phyloP scores from a whole-genome alignment of 768 basidiomycete genomes.

The Podaxis mareebaensis region DNA sequence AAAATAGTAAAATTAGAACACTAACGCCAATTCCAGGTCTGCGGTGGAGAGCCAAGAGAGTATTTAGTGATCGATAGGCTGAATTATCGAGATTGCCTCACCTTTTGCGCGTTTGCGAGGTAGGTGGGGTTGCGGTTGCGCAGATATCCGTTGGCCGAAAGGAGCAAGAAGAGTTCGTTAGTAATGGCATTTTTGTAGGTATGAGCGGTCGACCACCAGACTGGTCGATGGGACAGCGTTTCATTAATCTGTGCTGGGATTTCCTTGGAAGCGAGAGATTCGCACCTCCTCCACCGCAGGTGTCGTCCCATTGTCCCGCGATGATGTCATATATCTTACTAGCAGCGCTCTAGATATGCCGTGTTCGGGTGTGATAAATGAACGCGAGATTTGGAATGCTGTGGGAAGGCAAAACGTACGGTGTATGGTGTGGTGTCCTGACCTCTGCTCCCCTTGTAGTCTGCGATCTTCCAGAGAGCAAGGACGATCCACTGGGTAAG shows the following conservation, averaged over 20 bases:
- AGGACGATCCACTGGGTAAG: constrained; percentile 51
- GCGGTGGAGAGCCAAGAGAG: background rate
- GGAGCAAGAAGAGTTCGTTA: constrained; percentile 55
- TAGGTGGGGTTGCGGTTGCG: constrained; percentile 38
- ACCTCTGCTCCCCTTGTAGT: constrained; percentile 47
- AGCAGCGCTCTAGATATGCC: constrained; percentile 41
- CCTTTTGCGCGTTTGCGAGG: constrained; percentile 50
- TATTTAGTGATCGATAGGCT: background rate
- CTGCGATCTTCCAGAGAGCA: constrained; percentile 58
- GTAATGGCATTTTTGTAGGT: constrained; percentile 64
- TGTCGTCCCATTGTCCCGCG: constrained; percentile 48
- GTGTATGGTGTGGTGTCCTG: constrained; percentile 30
- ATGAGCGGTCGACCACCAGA: constrained; percentile 58
- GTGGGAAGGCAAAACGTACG: constrained; percentile 21
- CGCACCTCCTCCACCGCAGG: constrained; percentile 53
- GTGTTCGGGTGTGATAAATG: background rate
- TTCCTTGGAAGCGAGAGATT: background rate
- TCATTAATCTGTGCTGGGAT: background rate
- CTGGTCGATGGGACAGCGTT: constrained; percentile 25
- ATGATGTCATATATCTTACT: constrained; percentile 52
- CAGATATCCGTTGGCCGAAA: constrained; percentile 49
- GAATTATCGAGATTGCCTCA: constrained; percentile 16
- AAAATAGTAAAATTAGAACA: constrained; percentile 3
- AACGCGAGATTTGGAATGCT: background rate
- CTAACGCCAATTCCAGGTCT: constrained; percentile 41